Evolutionary conservation across 495 filamentous ascomycete species (phyloP).

Genomic region (Tuber brumale): DNA sequence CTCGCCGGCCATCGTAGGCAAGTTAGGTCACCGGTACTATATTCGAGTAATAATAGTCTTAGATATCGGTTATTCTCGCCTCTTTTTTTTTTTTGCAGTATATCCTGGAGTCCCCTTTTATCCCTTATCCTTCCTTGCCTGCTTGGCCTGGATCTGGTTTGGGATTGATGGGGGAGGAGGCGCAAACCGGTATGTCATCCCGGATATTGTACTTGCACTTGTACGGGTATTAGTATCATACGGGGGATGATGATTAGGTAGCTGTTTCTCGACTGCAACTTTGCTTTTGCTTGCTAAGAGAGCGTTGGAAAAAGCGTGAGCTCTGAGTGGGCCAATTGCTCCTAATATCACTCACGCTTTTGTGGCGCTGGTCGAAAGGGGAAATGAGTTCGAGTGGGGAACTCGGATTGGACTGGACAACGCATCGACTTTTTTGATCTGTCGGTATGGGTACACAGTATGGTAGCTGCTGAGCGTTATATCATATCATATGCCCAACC

Average conservation of each 20-base stretch:
- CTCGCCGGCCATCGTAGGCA: not conserved
- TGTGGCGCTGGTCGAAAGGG: not conserved
- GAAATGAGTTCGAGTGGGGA: constrained; percentile 12
- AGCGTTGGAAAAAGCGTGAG: not conserved
- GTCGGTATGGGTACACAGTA: not conserved
- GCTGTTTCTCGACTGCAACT: not conserved
- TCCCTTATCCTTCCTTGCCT: not conserved
- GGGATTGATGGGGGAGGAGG: not conserved
- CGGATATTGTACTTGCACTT: not conserved
- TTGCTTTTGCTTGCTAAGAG: not conserved
- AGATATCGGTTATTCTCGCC: not conserved
- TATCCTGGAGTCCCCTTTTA: not conserved
- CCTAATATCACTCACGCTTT: not conserved
- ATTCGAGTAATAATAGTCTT: not conserved
- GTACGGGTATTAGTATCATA: not conserved
- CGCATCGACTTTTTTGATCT: not conserved
- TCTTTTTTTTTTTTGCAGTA: not conserved
- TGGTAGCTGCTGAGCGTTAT: not conserved
- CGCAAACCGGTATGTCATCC: not conserved
- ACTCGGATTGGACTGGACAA: constrained; percentile 15
- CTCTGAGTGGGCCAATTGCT: not conserved
- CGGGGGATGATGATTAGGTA: not conserved
- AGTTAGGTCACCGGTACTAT: not conserved
- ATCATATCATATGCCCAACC: not conserved
- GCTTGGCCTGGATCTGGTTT: not conserved